Conservation (phyloP, 192 early-diverging fungal species). For the Backusella australiensis region DNA sequence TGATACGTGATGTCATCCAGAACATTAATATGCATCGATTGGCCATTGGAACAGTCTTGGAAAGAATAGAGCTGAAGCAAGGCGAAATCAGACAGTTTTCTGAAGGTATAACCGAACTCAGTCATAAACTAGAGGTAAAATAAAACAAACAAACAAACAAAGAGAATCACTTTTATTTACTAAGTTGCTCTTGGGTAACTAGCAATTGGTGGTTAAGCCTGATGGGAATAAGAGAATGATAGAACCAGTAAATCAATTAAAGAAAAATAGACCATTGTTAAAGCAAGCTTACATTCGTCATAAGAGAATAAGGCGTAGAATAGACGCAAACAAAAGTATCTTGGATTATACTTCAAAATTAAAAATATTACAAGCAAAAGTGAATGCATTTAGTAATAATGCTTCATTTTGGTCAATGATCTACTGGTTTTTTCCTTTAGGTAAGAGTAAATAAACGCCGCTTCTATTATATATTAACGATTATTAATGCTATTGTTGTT, state of each 20-base stretch:
- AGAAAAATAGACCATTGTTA: neutral
- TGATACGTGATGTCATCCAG: slow-evolving; percentile 5
- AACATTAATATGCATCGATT: neutral
- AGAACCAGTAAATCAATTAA: neutral
- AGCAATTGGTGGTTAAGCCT: neutral
- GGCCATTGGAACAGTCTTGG: neutral
- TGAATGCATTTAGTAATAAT: neutral
- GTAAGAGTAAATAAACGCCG: neutral
- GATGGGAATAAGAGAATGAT: neutral
- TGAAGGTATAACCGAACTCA: neutral
- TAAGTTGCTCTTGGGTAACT: neutral
- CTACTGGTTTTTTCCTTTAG: neutral
- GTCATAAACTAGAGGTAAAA: neutral
- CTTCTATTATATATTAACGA: neutral
- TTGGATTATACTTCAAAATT: neutral
- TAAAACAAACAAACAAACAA: neutral
- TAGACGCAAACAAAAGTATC: neutral
- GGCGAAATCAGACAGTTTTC: neutral
- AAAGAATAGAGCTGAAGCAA: neutral
- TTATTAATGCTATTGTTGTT: neutral
- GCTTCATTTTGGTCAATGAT: neutral
- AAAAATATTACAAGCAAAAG: neutral
- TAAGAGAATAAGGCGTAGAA: neutral
- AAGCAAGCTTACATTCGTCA: neutral
- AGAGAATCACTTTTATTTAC: neutral